Conservation (phyloP, 73 alveolate genomes). For the Uronychia setigera region DNA sequence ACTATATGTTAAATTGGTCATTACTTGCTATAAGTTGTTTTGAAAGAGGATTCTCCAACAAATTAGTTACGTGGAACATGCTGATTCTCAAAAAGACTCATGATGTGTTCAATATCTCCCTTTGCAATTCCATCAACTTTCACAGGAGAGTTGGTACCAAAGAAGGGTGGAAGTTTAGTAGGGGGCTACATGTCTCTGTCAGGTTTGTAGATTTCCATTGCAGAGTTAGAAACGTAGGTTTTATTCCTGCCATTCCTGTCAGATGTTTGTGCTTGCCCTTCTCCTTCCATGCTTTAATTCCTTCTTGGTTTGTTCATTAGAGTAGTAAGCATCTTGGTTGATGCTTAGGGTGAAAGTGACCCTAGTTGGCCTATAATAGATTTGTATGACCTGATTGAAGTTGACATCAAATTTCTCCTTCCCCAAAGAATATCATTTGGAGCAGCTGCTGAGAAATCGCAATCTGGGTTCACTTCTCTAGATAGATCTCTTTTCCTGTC, state of each 20-base stretch:
- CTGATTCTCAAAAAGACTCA: background rate
- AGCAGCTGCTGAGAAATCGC: background rate
- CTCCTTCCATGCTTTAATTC: background rate
- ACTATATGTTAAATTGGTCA: background rate
- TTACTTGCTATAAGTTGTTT: background rate
- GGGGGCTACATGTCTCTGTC: background rate
- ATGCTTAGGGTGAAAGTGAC: background rate
- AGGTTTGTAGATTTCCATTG: background rate
- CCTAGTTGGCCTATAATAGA: background rate
- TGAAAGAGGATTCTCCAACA: background rate
- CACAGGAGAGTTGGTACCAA: background rate
- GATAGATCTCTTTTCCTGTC: background rate
- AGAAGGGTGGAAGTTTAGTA: background rate
- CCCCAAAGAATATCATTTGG: background rate
- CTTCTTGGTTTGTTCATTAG: background rate
- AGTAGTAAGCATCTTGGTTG: background rate
- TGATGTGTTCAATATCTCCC: background rate
- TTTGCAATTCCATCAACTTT: background rate
- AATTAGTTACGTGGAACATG: background rate
- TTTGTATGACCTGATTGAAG: background rate
- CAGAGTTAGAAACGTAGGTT: background rate
- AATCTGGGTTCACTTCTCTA: background rate
- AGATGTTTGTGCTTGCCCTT: no score
- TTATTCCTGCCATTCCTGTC: no score
- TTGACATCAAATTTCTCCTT: background rate